Conservation (phyloP, 306 rosid genomes). For the Fagus crenata region DNA sequence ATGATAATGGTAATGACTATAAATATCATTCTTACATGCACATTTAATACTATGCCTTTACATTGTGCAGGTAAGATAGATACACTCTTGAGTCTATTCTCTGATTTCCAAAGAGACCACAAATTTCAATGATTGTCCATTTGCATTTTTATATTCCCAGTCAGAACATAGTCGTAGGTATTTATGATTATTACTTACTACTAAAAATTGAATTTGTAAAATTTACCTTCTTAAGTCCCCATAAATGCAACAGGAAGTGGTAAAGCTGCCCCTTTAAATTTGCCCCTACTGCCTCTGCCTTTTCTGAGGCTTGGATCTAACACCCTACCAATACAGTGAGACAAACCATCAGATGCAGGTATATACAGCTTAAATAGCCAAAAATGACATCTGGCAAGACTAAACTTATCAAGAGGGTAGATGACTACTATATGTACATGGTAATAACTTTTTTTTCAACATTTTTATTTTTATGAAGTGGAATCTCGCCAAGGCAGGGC, state of each 20-base stretch:
- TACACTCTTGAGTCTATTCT: neutral
- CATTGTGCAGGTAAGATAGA: no score
- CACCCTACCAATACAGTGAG: constrained; percentile 30
- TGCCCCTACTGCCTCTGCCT: constrained; percentile 17
- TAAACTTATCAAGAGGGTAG: neutral
- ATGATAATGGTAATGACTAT: neutral
- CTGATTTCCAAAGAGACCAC: neutral
- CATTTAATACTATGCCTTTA: neutral
- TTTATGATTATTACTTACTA: neutral
- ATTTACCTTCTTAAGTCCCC: neutral
- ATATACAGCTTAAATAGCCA: neutral
- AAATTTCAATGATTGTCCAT: neutral
- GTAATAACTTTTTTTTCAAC: no score
- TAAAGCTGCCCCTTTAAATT: neutral
- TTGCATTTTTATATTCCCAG: neutral
- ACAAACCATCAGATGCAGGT: constrained; percentile 2
- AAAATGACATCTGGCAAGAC: neutral
- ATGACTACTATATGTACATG: no score
- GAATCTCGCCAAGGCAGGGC: no score
- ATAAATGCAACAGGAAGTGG: neutral
- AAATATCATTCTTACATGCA: neutral
- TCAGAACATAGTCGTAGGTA: neutral
- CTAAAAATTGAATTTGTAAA: neutral
- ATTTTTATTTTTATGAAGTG: no score
- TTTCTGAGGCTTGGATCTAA: constrained; percentile 25